A percentile compares a stretch with the other conserved stretches of the same genome.
phyloP scores from a whole-genome alignment of 2,329 filamentous ascomycete genomes.

The Bertia moriformis region DNA sequence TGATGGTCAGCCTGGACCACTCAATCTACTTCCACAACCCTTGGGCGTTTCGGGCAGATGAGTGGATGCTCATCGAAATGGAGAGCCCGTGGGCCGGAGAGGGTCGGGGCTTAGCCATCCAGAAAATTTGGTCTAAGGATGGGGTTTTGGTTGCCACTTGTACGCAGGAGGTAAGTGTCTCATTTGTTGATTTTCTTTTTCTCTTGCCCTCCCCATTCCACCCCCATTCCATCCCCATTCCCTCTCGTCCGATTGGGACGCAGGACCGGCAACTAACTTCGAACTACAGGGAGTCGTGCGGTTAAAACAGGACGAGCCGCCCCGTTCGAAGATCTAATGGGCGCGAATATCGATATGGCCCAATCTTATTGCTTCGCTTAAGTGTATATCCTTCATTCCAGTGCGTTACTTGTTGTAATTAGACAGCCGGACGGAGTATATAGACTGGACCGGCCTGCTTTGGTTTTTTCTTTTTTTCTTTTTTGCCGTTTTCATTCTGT shows the following conservation, averaged over 20 bases:
- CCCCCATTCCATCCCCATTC: too few relatives aligned
- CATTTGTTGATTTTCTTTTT: background rate
- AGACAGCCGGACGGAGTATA: too few relatives aligned
- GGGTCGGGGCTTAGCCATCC: slow-evolving; percentile 27
- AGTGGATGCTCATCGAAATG: slow-evolving; percentile 33
- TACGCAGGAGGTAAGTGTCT: slow-evolving; percentile 28
- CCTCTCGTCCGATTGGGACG: too few relatives aligned
- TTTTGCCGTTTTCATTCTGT: too few relatives aligned
- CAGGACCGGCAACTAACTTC: too few relatives aligned
- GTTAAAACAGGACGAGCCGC: slow-evolving; percentile 21
- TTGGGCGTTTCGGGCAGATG: slow-evolving; percentile 27
- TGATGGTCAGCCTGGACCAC: slow-evolving; percentile 34
- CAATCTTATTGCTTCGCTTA: too few relatives aligned
- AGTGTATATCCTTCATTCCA: too few relatives aligned
- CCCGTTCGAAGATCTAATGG: background rate
- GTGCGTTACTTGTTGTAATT: too few relatives aligned
- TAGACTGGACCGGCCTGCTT: too few relatives aligned
- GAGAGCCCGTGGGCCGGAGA: slow-evolving; percentile 33
- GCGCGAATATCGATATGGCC: too few relatives aligned
- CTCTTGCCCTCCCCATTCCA: slow-evolving; percentile 2
- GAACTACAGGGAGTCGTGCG: slow-evolving; percentile 28
- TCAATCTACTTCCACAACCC: slow-evolving; percentile 34
- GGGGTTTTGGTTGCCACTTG: slow-evolving; percentile 31
- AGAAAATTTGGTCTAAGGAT: slow-evolving; percentile 30
- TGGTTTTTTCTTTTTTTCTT: too few relatives aligned